Percentiles rank a stretch among this genome's conserved stretches.
Conservation (phyloP, 2,329 filamentous ascomycete genomes). For the Volutella citrinella region DNA sequence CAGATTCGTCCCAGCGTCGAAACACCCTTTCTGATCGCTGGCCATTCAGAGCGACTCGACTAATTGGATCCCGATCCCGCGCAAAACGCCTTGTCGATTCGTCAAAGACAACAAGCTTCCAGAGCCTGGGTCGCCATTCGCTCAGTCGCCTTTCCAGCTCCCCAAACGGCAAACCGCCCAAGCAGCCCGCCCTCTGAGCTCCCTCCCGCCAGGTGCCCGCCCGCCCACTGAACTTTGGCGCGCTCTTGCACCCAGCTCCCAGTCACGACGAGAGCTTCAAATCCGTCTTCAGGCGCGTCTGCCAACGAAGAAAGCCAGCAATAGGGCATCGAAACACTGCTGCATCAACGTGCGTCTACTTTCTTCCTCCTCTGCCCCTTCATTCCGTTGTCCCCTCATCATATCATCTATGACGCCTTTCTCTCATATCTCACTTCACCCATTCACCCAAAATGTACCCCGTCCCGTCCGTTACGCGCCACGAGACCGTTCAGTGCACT, state of each 20-base stretch:
- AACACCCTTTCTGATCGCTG: constrained; percentile 25
- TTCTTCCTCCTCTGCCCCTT: too few species aligned
- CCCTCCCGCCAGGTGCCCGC: too few species aligned
- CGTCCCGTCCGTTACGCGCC: too few species aligned
- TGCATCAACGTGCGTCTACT: too few species aligned
- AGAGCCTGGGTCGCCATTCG: constrained; percentile 10
- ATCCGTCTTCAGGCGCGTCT: constrained; percentile 4
- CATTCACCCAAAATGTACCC: constrained; percentile 1
- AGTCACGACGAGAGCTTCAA: constrained; percentile 3
- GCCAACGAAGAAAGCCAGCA: too few species aligned
- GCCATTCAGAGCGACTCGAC: constrained; percentile 26
- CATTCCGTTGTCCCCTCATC: constrained; percentile 5
- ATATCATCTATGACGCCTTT: constrained; percentile 1
- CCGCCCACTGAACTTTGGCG: too few species aligned
- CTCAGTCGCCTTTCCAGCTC: constrained; percentile 9
- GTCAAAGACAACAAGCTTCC: constrained; percentile 11
- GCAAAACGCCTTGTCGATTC: constrained; percentile 6
- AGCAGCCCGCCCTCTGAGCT: too few species aligned
- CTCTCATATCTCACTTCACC: constrained; percentile 1
- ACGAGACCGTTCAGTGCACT: too few species aligned
- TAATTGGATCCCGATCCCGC: constrained; percentile 20
- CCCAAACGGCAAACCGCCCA: constrained; percentile 11
- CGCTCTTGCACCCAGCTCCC: too few species aligned
- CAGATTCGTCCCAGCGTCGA: constrained; percentile 29
- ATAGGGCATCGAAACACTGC: too few species aligned